Evolutionary conservation across 176 grass and related monocot species (phyloP).

Genomic region (barley (Hordeum vulgare)): DNA sequence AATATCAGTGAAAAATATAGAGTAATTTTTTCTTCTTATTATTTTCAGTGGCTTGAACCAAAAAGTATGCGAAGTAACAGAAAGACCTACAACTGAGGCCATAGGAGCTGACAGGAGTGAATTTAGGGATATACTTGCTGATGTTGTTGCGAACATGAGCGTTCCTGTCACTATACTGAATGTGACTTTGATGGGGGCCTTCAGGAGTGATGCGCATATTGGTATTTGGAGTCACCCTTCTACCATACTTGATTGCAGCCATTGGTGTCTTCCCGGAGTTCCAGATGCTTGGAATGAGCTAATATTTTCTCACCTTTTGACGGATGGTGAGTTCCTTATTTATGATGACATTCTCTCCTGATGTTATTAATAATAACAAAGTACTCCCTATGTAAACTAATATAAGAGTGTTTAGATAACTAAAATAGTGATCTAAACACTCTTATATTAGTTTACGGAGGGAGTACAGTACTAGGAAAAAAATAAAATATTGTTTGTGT

Average conservation of each 20-base stretch:
- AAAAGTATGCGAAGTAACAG: slow-evolving; percentile 74
- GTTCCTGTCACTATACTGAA: slow-evolving; percentile 73
- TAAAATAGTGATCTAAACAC: too few relatives aligned
- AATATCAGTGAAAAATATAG: neutral
- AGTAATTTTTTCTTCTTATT: slow-evolving; percentile 10
- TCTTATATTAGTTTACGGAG: too few relatives aligned
- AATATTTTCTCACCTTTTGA: slow-evolving; percentile 73
- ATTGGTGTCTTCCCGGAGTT: slow-evolving; percentile 93
- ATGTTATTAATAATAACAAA: neutral
- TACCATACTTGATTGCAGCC: slow-evolving; percentile 90
- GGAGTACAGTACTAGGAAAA: neutral
- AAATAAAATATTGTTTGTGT: neutral
- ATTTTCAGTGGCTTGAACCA: slow-evolving; percentile 60
- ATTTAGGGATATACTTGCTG: slow-evolving; percentile 66
- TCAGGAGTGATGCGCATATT: slow-evolving; percentile 89
- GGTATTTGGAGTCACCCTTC: slow-evolving; percentile 84
- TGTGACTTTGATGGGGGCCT: slow-evolving; percentile 87
- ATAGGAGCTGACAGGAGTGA: slow-evolving; percentile 66
- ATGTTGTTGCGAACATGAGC: slow-evolving; percentile 45
- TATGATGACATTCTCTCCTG: neutral
- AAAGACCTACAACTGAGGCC: slow-evolving; percentile 59
- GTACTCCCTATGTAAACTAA: too few relatives aligned
- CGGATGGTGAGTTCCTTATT: slow-evolving; percentile 45
- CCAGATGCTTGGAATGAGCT: slow-evolving; percentile 95
- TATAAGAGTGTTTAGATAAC: too few relatives aligned